phyloP scores from a whole-genome alignment of 1,139 yeast genomes.

The Kurtzmaniella quercitrusa region DNA sequence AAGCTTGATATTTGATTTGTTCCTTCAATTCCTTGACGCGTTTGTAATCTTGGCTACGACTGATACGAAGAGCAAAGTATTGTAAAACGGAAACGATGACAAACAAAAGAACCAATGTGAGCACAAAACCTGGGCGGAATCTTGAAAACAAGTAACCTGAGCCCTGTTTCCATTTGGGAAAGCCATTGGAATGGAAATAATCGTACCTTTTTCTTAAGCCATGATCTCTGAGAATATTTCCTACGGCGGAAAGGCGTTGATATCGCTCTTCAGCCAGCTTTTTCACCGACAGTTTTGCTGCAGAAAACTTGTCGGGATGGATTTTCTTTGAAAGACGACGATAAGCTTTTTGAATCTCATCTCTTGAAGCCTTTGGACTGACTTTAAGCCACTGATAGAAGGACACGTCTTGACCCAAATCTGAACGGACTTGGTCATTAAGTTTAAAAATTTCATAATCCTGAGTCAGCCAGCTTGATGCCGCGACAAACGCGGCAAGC shows the following conservation, averaged over 20 bases:
- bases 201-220: constrained; percentile 74
- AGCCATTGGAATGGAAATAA: constrained; percentile 77
- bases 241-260: constrained; percentile 70
- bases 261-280: constrained; percentile 54
- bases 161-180: constrained; percentile 68
- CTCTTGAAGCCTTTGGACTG: constrained; percentile 48
- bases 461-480: constrained; percentile 40
- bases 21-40: constrained; percentile 51
- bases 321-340: constrained; percentile 64
- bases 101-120: constrained; percentile 49
- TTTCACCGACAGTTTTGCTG: constrained; percentile 38
- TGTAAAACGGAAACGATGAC: constrained; percentile 56
- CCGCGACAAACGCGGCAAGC: constrained; percentile 17
- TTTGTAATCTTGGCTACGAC: constrained; percentile 56
- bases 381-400: constrained; percentile 70
- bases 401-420: constrained; percentile 58
- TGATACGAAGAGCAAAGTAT: constrained; percentile 50
- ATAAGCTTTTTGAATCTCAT: constrained; percentile 72
- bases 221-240: constrained; percentile 63
- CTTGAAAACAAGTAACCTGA: constrained; percentile 49
- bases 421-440: constrained; percentile 60
- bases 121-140: constrained; percentile 57
- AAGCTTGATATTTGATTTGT: constrained; percentile 54
- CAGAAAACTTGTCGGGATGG: constrained; percentile 77
- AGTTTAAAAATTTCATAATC: constrained; percentile 81